Conservation (phyloP, 208 protist species). For the Paratrypanosoma confusum region DNA sequence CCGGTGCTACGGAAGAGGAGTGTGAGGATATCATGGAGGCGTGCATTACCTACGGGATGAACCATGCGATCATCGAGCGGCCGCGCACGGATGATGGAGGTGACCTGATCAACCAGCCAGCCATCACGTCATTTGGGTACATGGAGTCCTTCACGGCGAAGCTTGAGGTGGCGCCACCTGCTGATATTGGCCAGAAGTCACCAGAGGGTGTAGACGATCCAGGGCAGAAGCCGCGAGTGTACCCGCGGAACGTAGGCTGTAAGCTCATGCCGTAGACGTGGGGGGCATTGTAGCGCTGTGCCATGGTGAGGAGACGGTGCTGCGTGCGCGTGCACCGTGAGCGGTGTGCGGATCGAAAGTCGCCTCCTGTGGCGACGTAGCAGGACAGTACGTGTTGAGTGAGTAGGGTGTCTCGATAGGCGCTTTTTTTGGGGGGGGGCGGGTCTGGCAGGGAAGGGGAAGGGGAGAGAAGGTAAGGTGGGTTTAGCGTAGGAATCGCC, state of each 20-base stretch:
- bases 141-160: conserved; percentile 79
- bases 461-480: too few relatives aligned
- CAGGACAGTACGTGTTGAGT: not conserved
- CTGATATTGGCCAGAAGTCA: conserved; percentile 73
- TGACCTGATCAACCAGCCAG: conserved; percentile 76
- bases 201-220: conserved; percentile 83
- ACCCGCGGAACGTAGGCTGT: conserved; percentile 72
- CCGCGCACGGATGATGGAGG: conserved; percentile 78
- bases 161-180: conserved; percentile 67
- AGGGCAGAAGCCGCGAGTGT: conserved; percentile 75
- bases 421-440: too few relatives aligned
- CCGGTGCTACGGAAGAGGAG: conserved; percentile 82
- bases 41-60: conserved; percentile 81
- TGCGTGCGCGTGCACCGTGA: too few relatives aligned
- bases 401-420: not conserved
- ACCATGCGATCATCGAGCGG: conserved; percentile 78
- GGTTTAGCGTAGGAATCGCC: too few relatives aligned
- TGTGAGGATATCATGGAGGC: conserved; percentile 87
- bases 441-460: too few relatives aligned
- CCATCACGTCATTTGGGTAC: conserved; percentile 84
- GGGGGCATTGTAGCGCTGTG: not conserved
- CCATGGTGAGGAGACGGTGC: too few relatives aligned
- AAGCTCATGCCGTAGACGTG: conserved; percentile 83
- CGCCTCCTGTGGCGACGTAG: not conserved
- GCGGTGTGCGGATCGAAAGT: too few relatives aligned